A percentile compares a stretch with the other conserved stretches of the same genome.
phyloP scores from a whole-genome alignment of 2,329 filamentous ascomycete species.

The Neonectria sp. region DNA sequence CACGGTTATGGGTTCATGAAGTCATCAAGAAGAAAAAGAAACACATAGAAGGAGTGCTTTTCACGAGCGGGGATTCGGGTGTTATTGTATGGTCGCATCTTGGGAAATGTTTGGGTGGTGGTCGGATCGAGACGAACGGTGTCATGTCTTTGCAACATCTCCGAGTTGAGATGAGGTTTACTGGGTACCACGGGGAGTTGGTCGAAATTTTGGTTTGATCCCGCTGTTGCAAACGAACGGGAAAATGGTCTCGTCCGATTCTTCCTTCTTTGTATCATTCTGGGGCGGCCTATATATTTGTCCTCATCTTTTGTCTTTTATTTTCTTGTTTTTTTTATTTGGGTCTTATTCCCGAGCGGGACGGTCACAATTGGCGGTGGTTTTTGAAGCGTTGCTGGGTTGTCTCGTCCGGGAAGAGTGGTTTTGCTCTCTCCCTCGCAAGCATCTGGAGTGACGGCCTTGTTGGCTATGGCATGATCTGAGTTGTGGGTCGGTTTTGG shows the following conservation, averaged over 20 bases:
- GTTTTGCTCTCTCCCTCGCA: slow-evolving; percentile 46
- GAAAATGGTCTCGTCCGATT: slow-evolving; percentile 48
- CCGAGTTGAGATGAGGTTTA: slow-evolving; percentile 50
- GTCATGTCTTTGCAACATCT: slow-evolving; percentile 51
- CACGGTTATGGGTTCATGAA: slow-evolving; percentile 61
- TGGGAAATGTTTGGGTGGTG: slow-evolving; percentile 52
- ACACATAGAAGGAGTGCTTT: slow-evolving; percentile 62
- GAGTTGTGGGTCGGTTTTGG: slow-evolving; percentile 51
- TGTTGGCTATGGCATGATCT: slow-evolving; percentile 53
- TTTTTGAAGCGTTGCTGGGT: slow-evolving; percentile 48
- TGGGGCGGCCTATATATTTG: slow-evolving; percentile 50
- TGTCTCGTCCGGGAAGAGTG: slow-evolving; percentile 46
- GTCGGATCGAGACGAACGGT: slow-evolving; percentile 55
- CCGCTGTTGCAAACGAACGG: slow-evolving; percentile 50
- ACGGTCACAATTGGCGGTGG: slow-evolving; percentile 39
- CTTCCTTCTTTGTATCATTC: slow-evolving; percentile 49
- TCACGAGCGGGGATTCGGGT: slow-evolving; percentile 51
- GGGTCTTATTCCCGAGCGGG: slow-evolving; percentile 23
- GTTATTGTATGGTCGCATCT: slow-evolving; percentile 57
- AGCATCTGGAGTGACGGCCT: slow-evolving; percentile 51
- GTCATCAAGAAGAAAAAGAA: slow-evolving; percentile 59
- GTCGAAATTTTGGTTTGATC: slow-evolving; percentile 51
- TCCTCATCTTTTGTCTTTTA: slow-evolving; percentile 45
- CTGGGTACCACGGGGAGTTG: slow-evolving; percentile 56
- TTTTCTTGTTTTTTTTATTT: slow-evolving; percentile 38